Base-by-base conservation (phyloP, 1,284 basidiomycete genomes). In the Marasmius oreades region DNA sequence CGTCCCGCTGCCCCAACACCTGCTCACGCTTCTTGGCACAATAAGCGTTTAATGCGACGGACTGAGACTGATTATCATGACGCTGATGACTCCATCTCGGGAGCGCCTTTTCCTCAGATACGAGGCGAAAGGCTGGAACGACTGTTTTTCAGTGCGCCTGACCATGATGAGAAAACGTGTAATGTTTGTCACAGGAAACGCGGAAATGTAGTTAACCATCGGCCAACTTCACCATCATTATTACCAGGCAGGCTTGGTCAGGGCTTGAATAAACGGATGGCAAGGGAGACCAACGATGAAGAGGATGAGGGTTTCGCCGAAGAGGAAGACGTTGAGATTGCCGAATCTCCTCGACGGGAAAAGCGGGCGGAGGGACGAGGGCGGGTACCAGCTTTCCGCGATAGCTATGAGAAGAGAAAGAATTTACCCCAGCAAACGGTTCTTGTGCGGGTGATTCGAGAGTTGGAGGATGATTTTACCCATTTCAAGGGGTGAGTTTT, bases 391-490 rank as follows among this genome's bases (percentile, higher is more conserved):
- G 59, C 59, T 22, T 56, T 51, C 37, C 62, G 61, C 37, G 74
- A 67, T 66, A 69, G 62, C 33, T 61, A 63, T 52, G 67, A 60
- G 31, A 71, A 68, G 2, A 59, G 62, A 52, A 77, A 72, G 59
- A 70, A 73, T 24, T 57, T 91, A 2, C 92, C 92, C 1, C 89
- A 92, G 18, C 92, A 94, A 70, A 93, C 92, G 0, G 84, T 94
- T 3, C 78, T 95, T 5, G 78, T 84, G 26, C 78, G 89, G 14
- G 90, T 95, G 24, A 75, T 95, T 42, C 68, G 85, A 56, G 93
- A 95, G 71, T 77, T 95, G 11, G 93, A 95, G 68, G 92, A 93
- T 63, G 93, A 95, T 67, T 95, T 94, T 67, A 82, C 81, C 20
- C 93, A 95, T 74, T 94, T 92, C 70, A 93, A 92, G 72, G 83